Percentiles rank a stretch among this genome's conserved stretches.
phyloP scores from a whole-genome alignment of 306 rosid species.

The Quillaja saponaria region DNA sequence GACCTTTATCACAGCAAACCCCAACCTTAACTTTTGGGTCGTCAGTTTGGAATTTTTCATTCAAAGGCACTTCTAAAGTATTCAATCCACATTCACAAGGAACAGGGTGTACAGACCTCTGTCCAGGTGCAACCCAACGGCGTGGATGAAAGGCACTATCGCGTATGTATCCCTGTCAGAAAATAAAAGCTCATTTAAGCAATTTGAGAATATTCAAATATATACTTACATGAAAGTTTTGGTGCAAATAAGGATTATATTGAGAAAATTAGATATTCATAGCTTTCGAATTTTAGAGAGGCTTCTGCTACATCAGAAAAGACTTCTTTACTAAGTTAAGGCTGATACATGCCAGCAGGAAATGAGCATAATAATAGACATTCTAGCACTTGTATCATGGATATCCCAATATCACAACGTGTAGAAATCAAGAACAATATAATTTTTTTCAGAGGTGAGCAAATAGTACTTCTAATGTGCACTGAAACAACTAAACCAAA shows the following conservation, averaged over 20 bases:
- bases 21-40: conserved; percentile 51
- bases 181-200: neutral
- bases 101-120: conserved; percentile 44
- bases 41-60: conserved; percentile 47
- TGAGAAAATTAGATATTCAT: too few relatives aligned
- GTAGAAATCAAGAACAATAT: too few relatives aligned
- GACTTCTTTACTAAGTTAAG: neutral
- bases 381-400: too few relatives aligned
- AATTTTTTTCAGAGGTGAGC: too few relatives aligned
- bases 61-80: conserved; percentile 60
- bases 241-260: too few relatives aligned
- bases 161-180: conserved; percentile 56
- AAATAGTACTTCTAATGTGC: too few relatives aligned
- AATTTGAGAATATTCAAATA: neutral
- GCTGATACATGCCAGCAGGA: too few relatives aligned
- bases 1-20: conserved; percentile 67
- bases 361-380: too few relatives aligned
- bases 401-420: too few relatives aligned
- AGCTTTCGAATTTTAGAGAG: too few relatives aligned
- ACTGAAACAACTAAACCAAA: too few relatives aligned
- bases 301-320: neutral
- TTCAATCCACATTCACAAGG: conserved; percentile 66
- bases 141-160: conserved; percentile 73
- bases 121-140: conserved; percentile 78
- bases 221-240: too few relatives aligned